Base-by-base conservation (phyloP, 2,329 filamentous ascomycete species). In the Sclerotinia nivalis region DNA sequence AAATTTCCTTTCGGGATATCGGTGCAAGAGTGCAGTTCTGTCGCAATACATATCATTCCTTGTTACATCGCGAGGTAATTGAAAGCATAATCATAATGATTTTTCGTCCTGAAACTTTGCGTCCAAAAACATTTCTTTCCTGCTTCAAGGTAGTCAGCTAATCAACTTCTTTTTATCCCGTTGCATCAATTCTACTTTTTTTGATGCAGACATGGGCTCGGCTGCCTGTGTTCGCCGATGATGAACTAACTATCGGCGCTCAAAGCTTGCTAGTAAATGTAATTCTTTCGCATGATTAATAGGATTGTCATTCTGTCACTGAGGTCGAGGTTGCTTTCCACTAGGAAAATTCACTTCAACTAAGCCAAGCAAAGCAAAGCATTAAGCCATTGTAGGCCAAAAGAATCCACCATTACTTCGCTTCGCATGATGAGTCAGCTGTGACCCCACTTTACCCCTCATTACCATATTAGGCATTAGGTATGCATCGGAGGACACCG, bases 161-260 rank as follows among this genome's bases (percentile, higher is more conserved):
- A 18, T 18, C 1, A 18, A 43, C 6, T 43, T 18, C 18, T 1
- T 43, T 18, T 18, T 1, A 43, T 43, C 6, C 13, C 13, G 0
- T 43, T 18, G 5, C 40, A 43, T 43, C 40, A 18, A 15, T 43
- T 15, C 15, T 43, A 43, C 40, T 6, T 43, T 1, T n/a, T 22
- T 22, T n/a, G 5, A 13, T 20, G 2, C 31, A 10, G 5, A 22
- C 10, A 1, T 37, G 10, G 31, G 4, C 2, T 5, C 5, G 0
- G 4, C 0, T 56, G 4, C 22, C 4, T 15, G 31, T 4, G 31
- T 15, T n/a, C 15, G 31, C 34, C 34, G 20, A 55, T 34, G 18
- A 37, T 58, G 20, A 37, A 34, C 34, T 13, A 8, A n/a, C 2
- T 20, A 37, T 43, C 13, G 40, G 15, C 15, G 4, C 20, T 40